Base-by-base conservation (phyloP, 495 filamentous ascomycete species). In the Aspergillus kassunensis region DNA sequence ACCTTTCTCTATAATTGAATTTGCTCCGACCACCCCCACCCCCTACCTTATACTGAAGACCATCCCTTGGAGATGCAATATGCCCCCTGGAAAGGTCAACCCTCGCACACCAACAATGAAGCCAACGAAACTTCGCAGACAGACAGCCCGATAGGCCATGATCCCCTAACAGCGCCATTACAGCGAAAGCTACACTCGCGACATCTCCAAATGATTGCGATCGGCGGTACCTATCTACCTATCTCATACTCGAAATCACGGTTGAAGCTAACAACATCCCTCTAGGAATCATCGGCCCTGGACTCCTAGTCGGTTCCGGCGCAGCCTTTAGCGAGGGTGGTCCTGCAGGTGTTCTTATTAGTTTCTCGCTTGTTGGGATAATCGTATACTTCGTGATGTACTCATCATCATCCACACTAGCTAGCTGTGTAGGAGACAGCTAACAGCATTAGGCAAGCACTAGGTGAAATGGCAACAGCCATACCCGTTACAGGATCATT, bases 151-250 rank as follows among this genome's bases (percentile, higher is more conserved):
- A 7, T 13, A 12, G 21, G 44, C 37, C 44, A 49, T n/a, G 62
- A 71, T 34, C 61, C 61, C 13, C 48, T 63, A 16, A 52, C 52
- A 3, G 63, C 60, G 42, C 68, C 68, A 39, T 54, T 70, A 46
- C 65, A 72, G 53, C 72, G 84, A 16, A 79, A 81, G 41, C 67
- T 88, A 29, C 82, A 86, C 61, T 81, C 77, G 7, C 71, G 84
- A 19, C 85, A 89, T 68, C 57, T 87, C 20, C 78, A 79, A 60
- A 87, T 88, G 83, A 88, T 89, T 70, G 85, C 84, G 2, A 77
- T 87, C 24, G 84, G 83, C 42, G 65, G 62, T 65, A 13, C n/a
- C n/a, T n/a, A n/a, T n/a, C n/a, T n/a, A n/a, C n/a, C n/a, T n/a
- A n/a, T n/a, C n/a, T n/a, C n/a, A n/a, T n/a, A n/a, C n/a, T n/a